Conservation (phyloP, 176 grass and related monocot species). For the Phyllostachys edulis region DNA sequence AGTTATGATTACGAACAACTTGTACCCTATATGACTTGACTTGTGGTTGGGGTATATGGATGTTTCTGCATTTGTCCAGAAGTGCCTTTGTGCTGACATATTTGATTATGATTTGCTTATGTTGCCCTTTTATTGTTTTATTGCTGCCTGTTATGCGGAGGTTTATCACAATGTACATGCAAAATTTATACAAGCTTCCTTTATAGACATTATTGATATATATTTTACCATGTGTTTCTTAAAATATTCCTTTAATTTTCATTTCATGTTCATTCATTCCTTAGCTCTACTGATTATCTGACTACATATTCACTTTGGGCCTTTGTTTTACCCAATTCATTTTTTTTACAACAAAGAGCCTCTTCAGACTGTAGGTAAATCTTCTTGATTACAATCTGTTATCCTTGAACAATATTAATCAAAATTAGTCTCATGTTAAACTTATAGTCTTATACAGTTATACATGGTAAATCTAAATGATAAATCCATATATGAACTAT, state of each 20-base stretch:
- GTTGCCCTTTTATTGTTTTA: background rate
- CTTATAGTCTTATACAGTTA: background rate
- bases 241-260: background rate
- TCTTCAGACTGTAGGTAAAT: background rate
- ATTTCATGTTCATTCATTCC: background rate
- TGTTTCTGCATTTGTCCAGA: background rate
- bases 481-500: background rate
- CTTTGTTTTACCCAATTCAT: background rate
- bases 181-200: background rate
- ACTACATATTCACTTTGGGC: background rate
- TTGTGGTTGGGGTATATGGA: background rate
- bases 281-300: background rate
- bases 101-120: background rate
- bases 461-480: background rate
- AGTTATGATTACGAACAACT: background rate
- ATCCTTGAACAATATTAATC: conserved; percentile 2
- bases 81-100: background rate
- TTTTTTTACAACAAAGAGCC: background rate
- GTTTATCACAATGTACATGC: background rate
- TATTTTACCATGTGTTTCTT: background rate
- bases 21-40: background rate
- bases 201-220: conserved; percentile 17
- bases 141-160: background rate
- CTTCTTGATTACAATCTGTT: background rate
- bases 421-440: background rate